Conservation (phyloP, 257 asterid genomes). For the Pogostemon cablin region DNA sequence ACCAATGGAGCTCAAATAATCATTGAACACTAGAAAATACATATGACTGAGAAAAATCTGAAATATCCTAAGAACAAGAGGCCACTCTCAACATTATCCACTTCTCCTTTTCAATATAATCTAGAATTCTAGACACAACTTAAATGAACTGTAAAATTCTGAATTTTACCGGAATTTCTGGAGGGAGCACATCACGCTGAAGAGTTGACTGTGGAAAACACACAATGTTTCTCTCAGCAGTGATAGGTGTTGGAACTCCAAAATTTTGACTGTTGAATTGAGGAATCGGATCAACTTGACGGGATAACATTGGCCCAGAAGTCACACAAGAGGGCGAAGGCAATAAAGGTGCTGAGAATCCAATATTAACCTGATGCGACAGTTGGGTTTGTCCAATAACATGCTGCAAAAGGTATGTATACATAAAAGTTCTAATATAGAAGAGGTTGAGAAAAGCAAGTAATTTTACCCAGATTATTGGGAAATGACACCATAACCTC, state of each 20-base stretch:
- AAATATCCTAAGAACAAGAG: background rate
- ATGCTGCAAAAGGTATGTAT: constrained; percentile 30
- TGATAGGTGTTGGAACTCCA: constrained; percentile 29
- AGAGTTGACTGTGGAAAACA: constrained; percentile 35
- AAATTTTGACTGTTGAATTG: constrained; percentile 23
- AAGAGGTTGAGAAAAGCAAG: background rate
- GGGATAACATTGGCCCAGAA: constrained; percentile 31
- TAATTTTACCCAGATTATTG: too few relatives aligned
- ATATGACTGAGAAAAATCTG: too few relatives aligned
- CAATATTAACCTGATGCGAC: constrained; percentile 33
- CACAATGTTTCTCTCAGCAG: constrained; percentile 33
- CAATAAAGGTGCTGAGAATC: constrained; percentile 29
- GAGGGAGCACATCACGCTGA: constrained; percentile 34
- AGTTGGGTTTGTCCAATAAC: constrained; percentile 24
- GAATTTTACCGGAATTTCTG: constrained; percentile 37
- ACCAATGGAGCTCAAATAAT: too few relatives aligned
- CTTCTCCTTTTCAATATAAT: background rate
- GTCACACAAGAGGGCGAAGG: constrained; percentile 30
- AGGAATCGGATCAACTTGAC: constrained; percentile 32
- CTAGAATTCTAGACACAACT: background rate
- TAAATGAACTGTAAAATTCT: background rate
- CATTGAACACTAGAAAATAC: too few relatives aligned
- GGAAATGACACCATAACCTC: too few relatives aligned
- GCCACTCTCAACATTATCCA: constrained; percentile 7
- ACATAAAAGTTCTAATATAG: background rate